These are phyloP conservation scores for Pichia rugopelliculosa DNA, from an alignment of 805 yeast genomes.

Conservation along the genomic window DNA sequence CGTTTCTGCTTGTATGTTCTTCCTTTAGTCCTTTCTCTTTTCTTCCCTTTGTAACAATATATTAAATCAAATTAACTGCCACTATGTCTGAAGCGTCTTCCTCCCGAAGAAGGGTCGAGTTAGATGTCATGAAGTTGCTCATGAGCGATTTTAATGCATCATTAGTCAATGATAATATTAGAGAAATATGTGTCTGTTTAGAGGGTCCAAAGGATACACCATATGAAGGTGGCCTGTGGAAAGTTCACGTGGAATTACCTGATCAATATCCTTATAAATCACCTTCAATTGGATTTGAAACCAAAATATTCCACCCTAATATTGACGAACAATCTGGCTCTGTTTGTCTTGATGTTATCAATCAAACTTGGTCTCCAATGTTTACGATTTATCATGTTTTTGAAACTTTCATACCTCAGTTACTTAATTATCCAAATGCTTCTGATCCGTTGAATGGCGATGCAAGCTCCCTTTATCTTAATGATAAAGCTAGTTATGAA, in stretches of 20 bases:
- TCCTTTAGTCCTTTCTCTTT: neutral
- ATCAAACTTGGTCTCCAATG: constrained; percentile 98
- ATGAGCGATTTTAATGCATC: constrained; percentile 91
- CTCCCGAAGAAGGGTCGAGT: constrained; percentile 77
- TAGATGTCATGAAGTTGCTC: constrained; percentile 91
- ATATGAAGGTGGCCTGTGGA: constrained; percentile 86
- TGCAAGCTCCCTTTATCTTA: constrained; percentile 72
- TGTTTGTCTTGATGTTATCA: constrained; percentile 92
- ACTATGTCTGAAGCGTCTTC: neutral
- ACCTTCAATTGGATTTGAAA: constrained; percentile 90
- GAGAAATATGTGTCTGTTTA: constrained; percentile 79
- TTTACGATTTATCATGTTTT: constrained; percentile 86
- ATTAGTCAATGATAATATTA: constrained; percentile 62
- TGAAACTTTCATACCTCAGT: constrained; percentile 88
- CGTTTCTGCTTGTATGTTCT: neutral
- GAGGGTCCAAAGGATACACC: constrained; percentile 85
- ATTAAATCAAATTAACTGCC: neutral
- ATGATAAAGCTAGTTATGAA: constrained; percentile 59
- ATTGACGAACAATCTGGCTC: constrained; percentile 87
- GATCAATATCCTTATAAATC: constrained; percentile 93
- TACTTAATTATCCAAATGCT: constrained; percentile 87
- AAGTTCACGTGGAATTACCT: constrained; percentile 85
- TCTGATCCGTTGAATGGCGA: constrained; percentile 89
- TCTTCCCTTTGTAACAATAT: neutral
- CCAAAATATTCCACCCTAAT: constrained; percentile 90